These are phyloP conservation scores for Lachancea sp. DNA, from an alignment of 805 yeast species.

Conservation along the genomic window DNA sequence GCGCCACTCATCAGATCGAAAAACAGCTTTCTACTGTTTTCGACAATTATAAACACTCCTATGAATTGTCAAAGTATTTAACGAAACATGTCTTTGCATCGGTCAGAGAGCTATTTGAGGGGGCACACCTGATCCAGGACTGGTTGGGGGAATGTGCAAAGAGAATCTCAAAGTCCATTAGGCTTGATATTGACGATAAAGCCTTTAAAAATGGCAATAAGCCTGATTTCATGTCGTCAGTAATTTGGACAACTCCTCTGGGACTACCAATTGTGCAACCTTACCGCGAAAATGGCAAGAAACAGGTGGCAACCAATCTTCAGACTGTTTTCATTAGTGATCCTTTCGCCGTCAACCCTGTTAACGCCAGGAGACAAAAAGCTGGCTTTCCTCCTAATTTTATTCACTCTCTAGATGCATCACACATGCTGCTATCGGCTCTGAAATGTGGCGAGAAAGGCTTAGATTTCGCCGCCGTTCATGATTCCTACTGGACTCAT, in stretches of 20 bases:
- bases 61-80: constrained; percentile 53
- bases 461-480: constrained; percentile 86
- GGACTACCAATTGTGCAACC: constrained; percentile 98
- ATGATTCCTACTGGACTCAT: constrained; percentile 98
- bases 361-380: constrained; percentile 82
- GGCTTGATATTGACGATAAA: constrained; percentile 54
- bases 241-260: constrained; percentile 96
- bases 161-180: constrained; percentile 68
- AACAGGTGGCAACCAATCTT: constrained; percentile 68
- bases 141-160: constrained; percentile 89
- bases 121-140: constrained; percentile 93
- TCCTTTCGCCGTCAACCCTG: constrained; percentile 78
- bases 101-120: constrained; percentile 75
- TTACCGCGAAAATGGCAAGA: constrained; percentile 62
- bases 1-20: constrained; percentile 84
- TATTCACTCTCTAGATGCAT: constrained; percentile 92
- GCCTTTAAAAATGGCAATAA: constrained; percentile 38
- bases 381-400: constrained; percentile 95
- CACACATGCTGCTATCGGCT: constrained; percentile 92
- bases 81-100: constrained; percentile 76
- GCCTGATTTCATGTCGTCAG: constrained; percentile 72
- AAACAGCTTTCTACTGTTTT: constrained; percentile 63
- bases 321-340: constrained; percentile 85
- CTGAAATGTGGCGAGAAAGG: constrained; percentile 59
- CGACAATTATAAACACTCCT: constrained; percentile 42